Evolutionary conservation across 192 early-diverging fungal genomes (phyloP).

Genomic region (Radiomyces spectabilis): DNA sequence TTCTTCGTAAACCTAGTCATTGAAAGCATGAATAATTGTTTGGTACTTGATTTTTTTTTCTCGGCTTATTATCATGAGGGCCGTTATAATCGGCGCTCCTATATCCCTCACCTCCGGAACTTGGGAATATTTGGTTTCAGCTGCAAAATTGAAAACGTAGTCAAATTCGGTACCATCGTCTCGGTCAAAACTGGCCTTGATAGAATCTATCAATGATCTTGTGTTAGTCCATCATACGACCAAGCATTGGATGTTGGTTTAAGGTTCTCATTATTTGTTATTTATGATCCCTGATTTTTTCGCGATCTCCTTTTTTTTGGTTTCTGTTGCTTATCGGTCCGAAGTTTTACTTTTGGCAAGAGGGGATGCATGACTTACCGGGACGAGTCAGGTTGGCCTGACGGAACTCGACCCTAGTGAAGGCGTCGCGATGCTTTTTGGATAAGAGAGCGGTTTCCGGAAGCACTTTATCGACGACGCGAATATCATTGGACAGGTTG

Average conservation of each 20-base stretch:
- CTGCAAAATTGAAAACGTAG: constrained; percentile 93
- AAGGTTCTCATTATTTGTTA: neutral
- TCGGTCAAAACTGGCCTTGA: constrained; percentile 64
- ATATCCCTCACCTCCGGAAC: constrained; percentile 54
- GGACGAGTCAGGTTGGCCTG: constrained; percentile 71
- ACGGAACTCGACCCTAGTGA: constrained; percentile 68
- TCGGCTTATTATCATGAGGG: too few species aligned
- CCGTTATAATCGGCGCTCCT: too few species aligned
- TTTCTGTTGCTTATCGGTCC: too few species aligned
- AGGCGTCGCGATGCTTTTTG: constrained; percentile 51
- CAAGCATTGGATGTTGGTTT: too few species aligned
- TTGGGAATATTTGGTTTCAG: constrained; percentile 91
- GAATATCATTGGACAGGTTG: constrained; percentile 50
- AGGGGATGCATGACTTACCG: too few species aligned
- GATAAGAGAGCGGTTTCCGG: constrained; percentile 74
- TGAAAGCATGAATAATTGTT: too few species aligned
- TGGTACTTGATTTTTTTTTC: too few species aligned
- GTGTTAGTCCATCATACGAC: too few species aligned
- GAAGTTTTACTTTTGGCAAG: too few species aligned
- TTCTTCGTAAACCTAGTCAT: constrained; percentile 72
- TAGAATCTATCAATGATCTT: constrained; percentile 63
- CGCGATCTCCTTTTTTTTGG: too few species aligned
- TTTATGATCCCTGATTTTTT: too few species aligned
- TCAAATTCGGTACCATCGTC: constrained; percentile 70
- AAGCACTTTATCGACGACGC: constrained; percentile 77